Percentiles rank a stretch among this genome's conserved stretches.
Evolutionary conservation across 225 moss, liverwort and hornwort species (phyloP).

Genomic region (Antitrichia curtipendula): DNA sequence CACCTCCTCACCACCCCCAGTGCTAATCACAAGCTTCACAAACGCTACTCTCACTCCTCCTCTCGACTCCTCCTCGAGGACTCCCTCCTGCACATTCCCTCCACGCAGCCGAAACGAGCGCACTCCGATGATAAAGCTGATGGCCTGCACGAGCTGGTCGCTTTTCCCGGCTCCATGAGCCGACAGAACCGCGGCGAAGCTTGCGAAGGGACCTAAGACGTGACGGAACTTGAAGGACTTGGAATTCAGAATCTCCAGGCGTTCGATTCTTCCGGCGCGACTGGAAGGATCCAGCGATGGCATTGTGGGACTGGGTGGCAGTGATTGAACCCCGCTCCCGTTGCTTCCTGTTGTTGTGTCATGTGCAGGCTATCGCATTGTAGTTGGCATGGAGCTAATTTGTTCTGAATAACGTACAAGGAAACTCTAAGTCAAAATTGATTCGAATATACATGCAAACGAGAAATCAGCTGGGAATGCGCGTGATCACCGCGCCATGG

Average conservation of each 20-base stretch:
- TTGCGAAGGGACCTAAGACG: constrained; percentile 58
- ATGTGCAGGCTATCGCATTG: not conserved
- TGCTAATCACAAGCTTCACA: constrained; percentile 68
- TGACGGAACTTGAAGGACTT: constrained; percentile 74
- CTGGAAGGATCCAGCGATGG: constrained; percentile 20
- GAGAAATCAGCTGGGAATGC: not conserved
- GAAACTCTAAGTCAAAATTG: too few species aligned
- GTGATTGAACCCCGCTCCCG: not conserved
- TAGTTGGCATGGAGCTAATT: not conserved
- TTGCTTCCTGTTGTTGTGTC: not conserved
- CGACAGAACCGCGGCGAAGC: constrained; percentile 55
- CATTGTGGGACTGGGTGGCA: constrained; percentile 18
- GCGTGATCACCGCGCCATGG: not conserved
- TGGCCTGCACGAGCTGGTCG: constrained; percentile 58
- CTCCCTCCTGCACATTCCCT: not conserved
- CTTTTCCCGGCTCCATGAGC: constrained; percentile 66
- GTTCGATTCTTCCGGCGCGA: constrained; percentile 52
- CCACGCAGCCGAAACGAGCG: constrained; percentile 71
- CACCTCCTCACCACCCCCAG: constrained; percentile 55
- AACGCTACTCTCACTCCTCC: constrained; percentile 36
- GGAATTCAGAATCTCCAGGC: constrained; percentile 63
- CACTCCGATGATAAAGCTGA: constrained; percentile 74
- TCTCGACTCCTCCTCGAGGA: not conserved
- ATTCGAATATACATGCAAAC: not conserved
- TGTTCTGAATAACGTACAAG: not conserved